Evolutionary conservation across 805 yeast species (phyloP), one percentile per base, ranked within the genome.

Genomic region (Candida schatavii): DNA sequence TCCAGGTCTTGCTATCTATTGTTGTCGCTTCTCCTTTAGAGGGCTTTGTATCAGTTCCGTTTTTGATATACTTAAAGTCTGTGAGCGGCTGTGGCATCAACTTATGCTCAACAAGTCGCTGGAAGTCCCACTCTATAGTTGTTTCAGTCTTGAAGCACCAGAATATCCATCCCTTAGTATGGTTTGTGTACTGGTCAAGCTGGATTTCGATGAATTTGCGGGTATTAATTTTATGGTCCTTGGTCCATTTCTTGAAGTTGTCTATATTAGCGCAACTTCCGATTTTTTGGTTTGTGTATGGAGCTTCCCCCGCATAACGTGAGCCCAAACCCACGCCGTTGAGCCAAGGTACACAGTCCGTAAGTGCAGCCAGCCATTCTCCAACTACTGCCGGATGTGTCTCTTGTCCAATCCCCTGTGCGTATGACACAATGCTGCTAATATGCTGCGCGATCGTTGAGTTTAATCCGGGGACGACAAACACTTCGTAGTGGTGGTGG

Each of bases 81-180:
- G 63, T 51, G 26, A 83, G 67, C 2, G 89, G 88, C 32, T 69
- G 74, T 1, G 90, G 90, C 61, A 84, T 77, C 37, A 84, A 55
- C 3, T 66, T 77, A 26, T 67, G 54, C 15, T 70, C 58, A 6
- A 77, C 71, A 50, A 84, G 66, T 40, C 72, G 62, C 41, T 65
- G 54, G 52, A 80, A 75, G 54, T 82, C 87, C 88, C 88, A 83
- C 55, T 81, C 88, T 17, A 77, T 64, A 1, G 85, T 77, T 42
- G 62, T 56, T 52, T 83, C 89, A 0, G 87, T 81, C 55, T 81
- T 82, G 65, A 73, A 82, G 50, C 80, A 78, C 89, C 88, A 83
- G 52, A 81, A 83, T 29, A 82, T 74, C 78, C 82, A 83, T 0
- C 88, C 88, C 9, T 64, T 63, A 27, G 72, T 66, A 36, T 55